These are phyloP conservation scores for Teunomyces lycoperdinae DNA, from an alignment of 805 yeast species.

Conservation along the genomic window DNA sequence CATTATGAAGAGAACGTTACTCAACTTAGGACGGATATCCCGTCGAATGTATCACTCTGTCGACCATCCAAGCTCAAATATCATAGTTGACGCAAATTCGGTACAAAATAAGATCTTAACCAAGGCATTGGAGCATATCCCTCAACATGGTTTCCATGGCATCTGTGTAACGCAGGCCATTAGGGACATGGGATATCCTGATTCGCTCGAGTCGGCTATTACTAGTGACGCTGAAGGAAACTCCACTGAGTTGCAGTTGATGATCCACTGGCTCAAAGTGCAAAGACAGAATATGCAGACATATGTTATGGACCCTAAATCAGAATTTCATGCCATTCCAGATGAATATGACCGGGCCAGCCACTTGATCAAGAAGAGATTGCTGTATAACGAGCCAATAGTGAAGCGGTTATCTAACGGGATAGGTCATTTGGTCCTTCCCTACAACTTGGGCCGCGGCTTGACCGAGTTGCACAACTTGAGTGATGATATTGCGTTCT, in stretches of 20 bases:
- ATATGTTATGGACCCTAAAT: constrained; percentile 24
- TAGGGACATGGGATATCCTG: constrained; percentile 49
- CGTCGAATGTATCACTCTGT: constrained; percentile 31
- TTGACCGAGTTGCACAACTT: constrained; percentile 68
- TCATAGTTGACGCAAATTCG: constrained; percentile 25
- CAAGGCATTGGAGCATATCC: constrained; percentile 42
- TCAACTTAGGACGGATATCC: neutral
- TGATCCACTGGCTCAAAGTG: constrained; percentile 48
- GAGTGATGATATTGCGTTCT: constrained; percentile 79
- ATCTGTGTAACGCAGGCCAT: constrained; percentile 49
- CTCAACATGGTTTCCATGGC: constrained; percentile 49
- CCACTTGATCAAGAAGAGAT: constrained; percentile 46
- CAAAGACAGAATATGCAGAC: constrained; percentile 37
- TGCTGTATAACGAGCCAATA: constrained; percentile 50
- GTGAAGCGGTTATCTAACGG: constrained; percentile 45
- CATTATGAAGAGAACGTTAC: constrained; percentile 1
- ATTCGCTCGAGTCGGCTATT: constrained; percentile 45
- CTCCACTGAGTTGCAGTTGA: constrained; percentile 54
- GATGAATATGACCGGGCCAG: constrained; percentile 44
- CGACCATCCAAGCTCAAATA: constrained; percentile 35
- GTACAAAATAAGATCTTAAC: constrained; percentile 42
- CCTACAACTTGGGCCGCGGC: constrained; percentile 56
- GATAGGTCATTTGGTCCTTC: constrained; percentile 60
- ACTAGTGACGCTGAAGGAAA: constrained; percentile 37
- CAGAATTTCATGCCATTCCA: constrained; percentile 21